Percentiles rank a stretch among this genome's conserved stretches.
phyloP scores from a whole-genome alignment of 371 early-diverging fungal species.

The Globomyces sp. region DNA sequence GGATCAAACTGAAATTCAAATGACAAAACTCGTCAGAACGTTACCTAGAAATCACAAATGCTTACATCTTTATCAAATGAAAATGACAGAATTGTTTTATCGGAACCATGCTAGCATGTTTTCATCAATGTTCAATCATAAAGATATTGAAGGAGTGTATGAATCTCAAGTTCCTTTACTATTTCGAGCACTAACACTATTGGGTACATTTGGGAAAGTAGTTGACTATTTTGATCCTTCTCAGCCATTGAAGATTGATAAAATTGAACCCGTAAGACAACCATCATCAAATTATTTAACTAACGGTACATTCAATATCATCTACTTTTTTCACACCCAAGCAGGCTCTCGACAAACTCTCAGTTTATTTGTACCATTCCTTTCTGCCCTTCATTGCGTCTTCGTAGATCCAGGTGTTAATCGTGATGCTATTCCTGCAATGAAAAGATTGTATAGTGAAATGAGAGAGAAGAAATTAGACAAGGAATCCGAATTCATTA shows the following conservation, averaged over 20 bases:
- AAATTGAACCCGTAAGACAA: background rate
- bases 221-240: conserved; percentile 5
- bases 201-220: conserved; percentile 34
- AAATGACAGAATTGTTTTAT: conserved; percentile 77
- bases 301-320: conserved; percentile 50
- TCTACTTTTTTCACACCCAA: conserved; percentile 68
- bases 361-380: conserved; percentile 63
- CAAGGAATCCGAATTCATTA: conserved; percentile 47
- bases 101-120: conserved; percentile 67
- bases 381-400: conserved; percentile 57
- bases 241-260: background rate
- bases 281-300: background rate
- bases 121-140: conserved; percentile 77
- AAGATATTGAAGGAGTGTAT: conserved; percentile 88
- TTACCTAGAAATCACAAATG: conserved; percentile 68
- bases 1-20: conserved; percentile 29
- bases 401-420: conserved; percentile 68
- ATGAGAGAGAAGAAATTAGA: conserved; percentile 24
- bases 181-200: conserved; percentile 73
- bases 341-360: conserved; percentile 72
- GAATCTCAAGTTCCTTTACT: conserved; percentile 81
- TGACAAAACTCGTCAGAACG: conserved; percentile 37
- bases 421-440: conserved; percentile 70
- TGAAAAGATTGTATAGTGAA: conserved; percentile 57
- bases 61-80: conserved; percentile 71